Evolutionary conservation across 179 eudicot species (phyloP).

Genomic region (Monotropa hypopitys): DNA sequence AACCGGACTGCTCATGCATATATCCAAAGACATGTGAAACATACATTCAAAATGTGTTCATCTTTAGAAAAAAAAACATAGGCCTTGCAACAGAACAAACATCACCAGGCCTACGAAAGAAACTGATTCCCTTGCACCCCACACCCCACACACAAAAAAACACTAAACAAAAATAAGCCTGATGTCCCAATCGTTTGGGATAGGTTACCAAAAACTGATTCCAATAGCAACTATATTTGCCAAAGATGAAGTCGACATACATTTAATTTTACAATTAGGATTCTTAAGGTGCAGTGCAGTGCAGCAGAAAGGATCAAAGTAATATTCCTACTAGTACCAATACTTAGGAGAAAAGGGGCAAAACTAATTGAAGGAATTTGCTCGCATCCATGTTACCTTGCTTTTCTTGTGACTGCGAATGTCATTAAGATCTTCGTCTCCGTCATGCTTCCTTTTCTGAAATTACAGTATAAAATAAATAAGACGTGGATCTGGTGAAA

Average conservation of each 20-base stretch:
- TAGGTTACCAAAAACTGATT: not conserved
- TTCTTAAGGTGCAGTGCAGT: not conserved
- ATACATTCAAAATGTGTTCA: not conserved
- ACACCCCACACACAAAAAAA: too few relatives aligned
- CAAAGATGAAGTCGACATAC: not conserved
- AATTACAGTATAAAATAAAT: conserved; percentile 7
- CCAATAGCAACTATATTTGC: not conserved
- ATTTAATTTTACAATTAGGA: not conserved
- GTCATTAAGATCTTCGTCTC: conserved; percentile 63
- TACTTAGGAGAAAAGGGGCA: not conserved
- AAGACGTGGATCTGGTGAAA: not conserved
- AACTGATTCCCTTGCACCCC: not conserved
- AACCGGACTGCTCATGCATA: too few relatives aligned
- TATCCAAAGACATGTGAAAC: not conserved
- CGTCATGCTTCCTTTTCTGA: conserved; percentile 96
- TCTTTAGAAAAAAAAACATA: not conserved
- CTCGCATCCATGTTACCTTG: conserved; percentile 42
- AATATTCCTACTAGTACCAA: not conserved
- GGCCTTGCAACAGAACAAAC: not conserved
- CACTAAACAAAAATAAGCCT: not conserved
- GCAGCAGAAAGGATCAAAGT: not conserved
- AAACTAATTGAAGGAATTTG: not conserved
- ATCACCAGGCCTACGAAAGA: not conserved
- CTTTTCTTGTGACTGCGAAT: conserved; percentile 79
- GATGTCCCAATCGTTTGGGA: not conserved